Conservation (phyloP, 306 rosid species). For the Mimosa bimucronata region DNA sequence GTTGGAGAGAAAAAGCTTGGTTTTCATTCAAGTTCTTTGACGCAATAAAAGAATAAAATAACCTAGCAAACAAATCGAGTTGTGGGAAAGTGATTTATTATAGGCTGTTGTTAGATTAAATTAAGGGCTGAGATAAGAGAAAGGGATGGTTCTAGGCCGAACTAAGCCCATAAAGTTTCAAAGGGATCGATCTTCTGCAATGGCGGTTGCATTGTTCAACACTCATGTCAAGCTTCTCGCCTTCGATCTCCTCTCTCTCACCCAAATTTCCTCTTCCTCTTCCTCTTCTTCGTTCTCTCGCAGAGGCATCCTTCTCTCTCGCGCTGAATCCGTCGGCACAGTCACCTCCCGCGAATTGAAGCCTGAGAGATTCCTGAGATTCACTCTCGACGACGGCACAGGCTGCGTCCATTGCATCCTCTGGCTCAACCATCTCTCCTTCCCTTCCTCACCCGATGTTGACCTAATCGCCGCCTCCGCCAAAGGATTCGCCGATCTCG, state of each 20-base stretch:
- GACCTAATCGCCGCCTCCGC: conserved; percentile 48
- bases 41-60: too few species aligned
- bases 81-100: too few species aligned
- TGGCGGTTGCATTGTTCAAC: conserved; percentile 38
- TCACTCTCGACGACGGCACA: conserved; percentile 74
- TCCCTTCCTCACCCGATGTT: conserved; percentile 53
- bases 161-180: neutral
- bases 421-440: conserved; percentile 74
- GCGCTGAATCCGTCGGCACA: conserved; percentile 63
- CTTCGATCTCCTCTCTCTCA: conserved; percentile 66
- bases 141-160: too few species aligned
- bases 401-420: conserved; percentile 68
- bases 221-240: conserved; percentile 75
- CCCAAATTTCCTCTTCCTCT: conserved; percentile 40
- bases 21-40: too few species aligned
- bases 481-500: conserved; percentile 37
- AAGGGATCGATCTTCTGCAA: too few species aligned
- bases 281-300: conserved; percentile 50
- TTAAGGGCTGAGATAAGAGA: too few species aligned
- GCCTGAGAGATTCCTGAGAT: conserved; percentile 58
- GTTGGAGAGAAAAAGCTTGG: too few species aligned
- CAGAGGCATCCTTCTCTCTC: conserved; percentile 51
- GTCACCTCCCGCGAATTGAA: conserved; percentile 59
- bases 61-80: too few species aligned
- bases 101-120: too few species aligned